A percentile compares a stretch with the other conserved stretches of the same genome.
These are phyloP conservation scores for Polygonum aviculare DNA, from an alignment of 148 eudicot species.

Conservation along the genomic window DNA sequence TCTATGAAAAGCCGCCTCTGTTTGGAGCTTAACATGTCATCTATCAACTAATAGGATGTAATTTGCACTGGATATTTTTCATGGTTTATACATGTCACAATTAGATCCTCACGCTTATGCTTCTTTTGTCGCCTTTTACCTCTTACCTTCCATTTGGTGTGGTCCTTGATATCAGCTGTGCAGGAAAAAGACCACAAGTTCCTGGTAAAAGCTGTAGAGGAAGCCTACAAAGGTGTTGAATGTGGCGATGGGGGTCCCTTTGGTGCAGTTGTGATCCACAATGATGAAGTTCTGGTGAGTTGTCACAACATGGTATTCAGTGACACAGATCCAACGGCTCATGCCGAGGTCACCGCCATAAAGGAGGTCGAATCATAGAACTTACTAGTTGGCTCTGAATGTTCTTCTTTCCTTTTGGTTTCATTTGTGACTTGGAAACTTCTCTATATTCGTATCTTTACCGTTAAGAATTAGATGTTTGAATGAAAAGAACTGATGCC, in stretches of 20 bases:
- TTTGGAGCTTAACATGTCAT: background rate
- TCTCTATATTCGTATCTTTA: background rate
- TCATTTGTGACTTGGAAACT: background rate
- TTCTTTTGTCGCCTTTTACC: background rate
- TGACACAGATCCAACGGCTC: constrained; percentile 6
- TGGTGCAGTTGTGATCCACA: constrained; percentile 10
- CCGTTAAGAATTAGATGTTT: no score
- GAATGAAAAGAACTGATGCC: background rate
- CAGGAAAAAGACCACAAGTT: constrained; percentile 10
- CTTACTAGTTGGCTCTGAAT: background rate
- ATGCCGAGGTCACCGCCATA: constrained; percentile 13
- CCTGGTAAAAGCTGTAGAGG: constrained; percentile 3
- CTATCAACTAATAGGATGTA: no score
- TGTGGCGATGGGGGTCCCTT: constrained; percentile 11
- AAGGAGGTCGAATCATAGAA: background rate
- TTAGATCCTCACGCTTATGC: background rate
- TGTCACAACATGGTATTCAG: constrained; percentile 11
- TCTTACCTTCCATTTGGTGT: background rate
- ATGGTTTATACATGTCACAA: background rate
- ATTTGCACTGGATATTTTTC: background rate
- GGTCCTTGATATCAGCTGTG: constrained; percentile 6
- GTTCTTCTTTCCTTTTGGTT: background rate
- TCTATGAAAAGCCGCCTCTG: background rate
- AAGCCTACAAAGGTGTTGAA: constrained; percentile 11
- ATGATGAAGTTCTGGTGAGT: constrained; percentile 24